phyloP scores from a whole-genome alignment of 2,329 filamentous ascomycete genomes.

The Monosporascus sp. region DNA sequence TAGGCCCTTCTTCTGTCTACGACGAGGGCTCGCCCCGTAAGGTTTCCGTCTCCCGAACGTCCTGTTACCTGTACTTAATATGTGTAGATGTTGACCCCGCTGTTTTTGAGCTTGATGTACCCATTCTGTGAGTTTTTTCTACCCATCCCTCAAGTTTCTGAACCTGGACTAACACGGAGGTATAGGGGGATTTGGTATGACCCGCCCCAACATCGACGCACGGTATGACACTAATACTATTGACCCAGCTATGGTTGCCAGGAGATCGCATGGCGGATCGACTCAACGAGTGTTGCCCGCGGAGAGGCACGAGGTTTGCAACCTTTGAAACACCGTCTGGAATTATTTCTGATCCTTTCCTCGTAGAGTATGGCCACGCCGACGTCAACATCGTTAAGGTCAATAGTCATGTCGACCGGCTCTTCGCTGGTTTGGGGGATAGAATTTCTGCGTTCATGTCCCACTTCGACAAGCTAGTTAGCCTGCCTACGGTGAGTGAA shows the following conservation, averaged over 20 bases:
- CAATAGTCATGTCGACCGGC: slow-evolving; percentile 61
- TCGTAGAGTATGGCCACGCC: slow-evolving; percentile 63
- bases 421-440: slow-evolving; percentile 73
- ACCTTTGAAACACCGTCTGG: not conserved
- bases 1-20: slow-evolving; percentile 67
- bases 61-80: slow-evolving; percentile 6
- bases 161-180: slow-evolving; percentile 9
- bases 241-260: slow-evolving; percentile 43
- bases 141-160: not conserved
- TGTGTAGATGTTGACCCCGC: slow-evolving; percentile 65
- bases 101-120: slow-evolving; percentile 69
- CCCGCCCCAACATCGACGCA: slow-evolving; percentile 22
- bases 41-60: slow-evolving; percentile 5
- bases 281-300: slow-evolving; percentile 60
- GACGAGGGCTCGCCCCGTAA: slow-evolving; percentile 61
- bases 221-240: slow-evolving; percentile 24
- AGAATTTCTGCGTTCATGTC: slow-evolving; percentile 64
- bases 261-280: slow-evolving; percentile 68
- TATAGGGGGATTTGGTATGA: slow-evolving; percentile 23
- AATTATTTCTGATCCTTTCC: slow-evolving; percentile 4
- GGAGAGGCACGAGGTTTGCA: slow-evolving; percentile 47
- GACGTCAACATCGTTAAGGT: slow-evolving; percentile 57
- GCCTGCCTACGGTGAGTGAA: slow-evolving; percentile 48
- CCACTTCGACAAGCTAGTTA: slow-evolving; percentile 79
- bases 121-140: slow-evolving; percentile 30